Percentiles rank a stretch among this genome's conserved stretches.
Evolutionary conservation across 2,329 filamentous ascomycete species (phyloP).

Genomic region (Pseudogymnoascus sp.): DNA sequence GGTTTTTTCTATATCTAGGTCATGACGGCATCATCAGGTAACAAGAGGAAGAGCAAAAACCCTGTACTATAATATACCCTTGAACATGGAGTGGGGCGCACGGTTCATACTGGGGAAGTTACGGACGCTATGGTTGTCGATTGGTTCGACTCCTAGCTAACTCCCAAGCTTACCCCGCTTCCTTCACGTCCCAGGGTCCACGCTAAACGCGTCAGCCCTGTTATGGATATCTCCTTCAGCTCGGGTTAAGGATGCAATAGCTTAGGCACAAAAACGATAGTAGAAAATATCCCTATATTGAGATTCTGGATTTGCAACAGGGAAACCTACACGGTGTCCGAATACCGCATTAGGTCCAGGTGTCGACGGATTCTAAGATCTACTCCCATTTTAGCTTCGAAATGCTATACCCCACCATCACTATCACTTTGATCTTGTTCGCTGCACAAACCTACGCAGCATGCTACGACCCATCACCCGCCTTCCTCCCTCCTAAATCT

Average conservation of each 20-base stretch:
- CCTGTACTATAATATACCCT: neutral
- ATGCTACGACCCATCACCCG: slow-evolving; percentile 8
- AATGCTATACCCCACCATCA: neutral
- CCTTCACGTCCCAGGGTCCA: neutral
- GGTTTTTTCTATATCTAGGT: neutral
- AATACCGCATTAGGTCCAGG: too few species aligned
- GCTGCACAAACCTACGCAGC: neutral
- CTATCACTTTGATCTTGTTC: neutral
- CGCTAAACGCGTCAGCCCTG: neutral
- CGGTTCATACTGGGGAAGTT: neutral
- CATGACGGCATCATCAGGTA: neutral
- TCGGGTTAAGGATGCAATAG: neutral
- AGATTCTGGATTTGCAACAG: neutral
- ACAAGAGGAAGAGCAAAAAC: neutral
- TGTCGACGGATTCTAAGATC: neutral
- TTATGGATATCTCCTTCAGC: neutral
- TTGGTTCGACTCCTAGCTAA: neutral
- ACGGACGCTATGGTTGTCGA: neutral
- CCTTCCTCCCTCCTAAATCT: neutral
- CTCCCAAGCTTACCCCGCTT: neutral
- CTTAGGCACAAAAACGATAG: neutral
- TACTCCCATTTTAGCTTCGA: neutral
- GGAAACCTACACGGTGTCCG: neutral
- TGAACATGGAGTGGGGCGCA: neutral
- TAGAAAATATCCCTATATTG: neutral